Evolutionary conservation across 2,329 filamentous ascomycete species (phyloP), one percentile per base, ranked within the genome.

Genomic region (Emergomyces pasteurianus): DNA sequence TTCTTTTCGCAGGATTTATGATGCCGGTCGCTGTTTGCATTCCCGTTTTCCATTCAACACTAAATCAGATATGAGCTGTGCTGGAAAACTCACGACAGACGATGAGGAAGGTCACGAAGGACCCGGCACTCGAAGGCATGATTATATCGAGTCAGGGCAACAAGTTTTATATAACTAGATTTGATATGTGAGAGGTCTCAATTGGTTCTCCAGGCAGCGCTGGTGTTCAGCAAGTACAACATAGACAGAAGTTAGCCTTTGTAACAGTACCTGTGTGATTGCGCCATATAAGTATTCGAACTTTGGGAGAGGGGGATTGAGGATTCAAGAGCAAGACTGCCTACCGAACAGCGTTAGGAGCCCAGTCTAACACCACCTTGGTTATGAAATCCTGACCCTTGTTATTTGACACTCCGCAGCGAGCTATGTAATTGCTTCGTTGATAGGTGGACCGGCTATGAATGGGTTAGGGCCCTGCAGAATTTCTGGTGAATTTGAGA

Each of bases 91-190:
- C 83, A 96, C 92, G 91, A 66, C 90, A 92, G 67, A 97, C 87
- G 72, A 99, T 96, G 76, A 99, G 87, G 73, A 96, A 96, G 54
- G 94, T 96, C 75, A 92, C 91, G 74, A 99, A 99, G 57, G 90
- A 90, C 69, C 79, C 78, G 56, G 68, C 73, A 62, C 68, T 69
- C 62, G 74, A 69, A 52, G 72, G 70, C 74, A 76, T 77, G 56
- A 14, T 59, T 54, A 23, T 49, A 56, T 56, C 8, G 3, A 16
- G n/a, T 49, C 46, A n/a, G 7, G 28, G 9, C 28, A 8, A 52
- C 12, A 31, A 16, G 34, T n/a, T 34, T 8, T 9, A 34, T 34
- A 21, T 31, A 36, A 40, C 18, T 55, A 34, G 21, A 38, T 23
- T 23, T 16, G 18, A 28, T 38, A 4, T 8, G 21, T 38, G 34